Evolutionary conservation across 1,284 basidiomycete genomes (phyloP), one percentile per base, ranked within the genome.

Genomic region (Cryptococcus sp.): DNA sequence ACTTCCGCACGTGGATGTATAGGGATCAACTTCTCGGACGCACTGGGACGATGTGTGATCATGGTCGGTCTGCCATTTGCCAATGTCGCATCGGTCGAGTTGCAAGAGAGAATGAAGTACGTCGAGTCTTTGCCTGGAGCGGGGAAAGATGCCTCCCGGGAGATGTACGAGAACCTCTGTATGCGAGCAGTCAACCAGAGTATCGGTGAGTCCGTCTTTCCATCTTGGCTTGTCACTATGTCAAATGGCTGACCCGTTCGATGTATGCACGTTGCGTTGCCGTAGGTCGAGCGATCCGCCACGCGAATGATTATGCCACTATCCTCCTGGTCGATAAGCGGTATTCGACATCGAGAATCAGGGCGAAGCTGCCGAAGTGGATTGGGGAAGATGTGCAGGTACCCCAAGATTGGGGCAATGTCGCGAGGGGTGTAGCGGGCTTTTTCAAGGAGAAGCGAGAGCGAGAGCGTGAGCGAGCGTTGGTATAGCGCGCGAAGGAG

Each of bases 181-280:
- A 96, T 97, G 91, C 91, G 91, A 52, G 83, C 93, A 0, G 93
- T 98, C 44, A 99, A 99, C 78, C 95, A 99, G 75, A 93, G 90
- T 55, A 97, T 99, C 61, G 94, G 93, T 88, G 61, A 55, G 85
- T 71, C 4, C 26, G n/a, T 47, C 45, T 54, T 22, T 40, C 46
- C n/a, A 17, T 23, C 49, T 8, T 25, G 20, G 19, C 26, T 17
- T 16, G 11, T 37, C 47, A 29, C 49, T 23, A 1, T 2, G 34
- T 26, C 10, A 37, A 15, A 7, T 45, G 23, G n/a, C 43, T 39
- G n/a, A 22, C 4, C 19, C n/a, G 15, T 16, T n/a, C n/a, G n/a
- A 13, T 34, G 4, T 16, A 15, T 38, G 3, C 38, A 10, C 29
- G 10, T 22, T 64, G n/a, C 38, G n/a, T 20, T 19, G 25, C 15